Percentiles rank a stretch among this genome's conserved stretches.
phyloP scores from a whole-genome alignment of 2,329 filamentous ascomycete species.

The Madurella mycetomatis region DNA sequence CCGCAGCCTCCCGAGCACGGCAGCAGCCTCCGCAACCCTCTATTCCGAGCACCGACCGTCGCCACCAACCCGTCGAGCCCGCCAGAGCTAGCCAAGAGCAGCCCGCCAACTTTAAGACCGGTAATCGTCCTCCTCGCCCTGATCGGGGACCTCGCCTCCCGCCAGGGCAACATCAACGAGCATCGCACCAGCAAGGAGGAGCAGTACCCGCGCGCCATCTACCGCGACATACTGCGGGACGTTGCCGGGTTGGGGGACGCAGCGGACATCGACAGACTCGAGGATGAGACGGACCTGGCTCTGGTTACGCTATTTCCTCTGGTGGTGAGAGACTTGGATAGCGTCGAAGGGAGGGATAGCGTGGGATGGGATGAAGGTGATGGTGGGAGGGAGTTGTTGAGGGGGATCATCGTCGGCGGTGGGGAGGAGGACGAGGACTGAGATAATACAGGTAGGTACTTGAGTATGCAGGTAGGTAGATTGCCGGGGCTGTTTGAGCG shows the following conservation, averaged over 20 bases:
- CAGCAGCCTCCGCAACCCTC: too few relatives aligned
- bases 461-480: too few relatives aligned
- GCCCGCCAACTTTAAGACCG: conserved; percentile 13
- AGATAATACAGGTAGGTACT: background rate
- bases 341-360: background rate
- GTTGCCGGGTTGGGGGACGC: conserved; percentile 15
- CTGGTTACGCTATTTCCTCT: conserved; percentile 21
- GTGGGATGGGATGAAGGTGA: conserved; percentile 8
- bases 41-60: too few relatives aligned
- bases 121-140: conserved; percentile 30
- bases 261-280: conserved; percentile 16
- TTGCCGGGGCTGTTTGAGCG: too few relatives aligned
- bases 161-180: conserved; percentile 26
- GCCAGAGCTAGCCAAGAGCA: background rate
- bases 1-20: too few relatives aligned
- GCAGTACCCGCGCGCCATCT: conserved; percentile 27
- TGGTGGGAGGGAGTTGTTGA: background rate
- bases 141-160: conserved; percentile 28
- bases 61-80: too few relatives aligned
- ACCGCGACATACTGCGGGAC: conserved; percentile 24
- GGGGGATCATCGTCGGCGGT: background rate
- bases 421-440: background rate
- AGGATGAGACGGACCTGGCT: conserved; percentile 21
- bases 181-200: conserved; percentile 16
- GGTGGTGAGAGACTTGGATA: background rate